Base-by-base conservation (phyloP, 345 rosid species). In the Schrenkiella parvula region DNA sequence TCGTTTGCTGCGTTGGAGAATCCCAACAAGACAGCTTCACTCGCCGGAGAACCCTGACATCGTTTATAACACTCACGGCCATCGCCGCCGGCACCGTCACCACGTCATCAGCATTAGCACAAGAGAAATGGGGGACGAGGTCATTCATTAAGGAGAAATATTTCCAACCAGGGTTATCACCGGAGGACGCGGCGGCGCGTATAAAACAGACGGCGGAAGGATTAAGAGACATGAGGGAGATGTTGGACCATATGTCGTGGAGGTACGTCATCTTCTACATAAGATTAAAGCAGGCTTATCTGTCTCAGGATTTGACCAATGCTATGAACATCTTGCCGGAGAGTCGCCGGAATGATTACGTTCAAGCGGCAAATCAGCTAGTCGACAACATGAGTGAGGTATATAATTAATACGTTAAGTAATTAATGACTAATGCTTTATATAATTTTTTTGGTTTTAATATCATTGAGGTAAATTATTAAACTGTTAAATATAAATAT, bases 161-260 rank as follows among this genome's bases (percentile, higher is more conserved):
- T 67, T 93, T 90, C 25, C 63, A 71, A 85, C 98, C 91, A 1
- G 88, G 83, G 4, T 58, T 91, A 41, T 89, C 97, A 0, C 89
- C 97, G 15, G 91, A 89, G 60, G 96, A 88, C 1, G 83, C 98
- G n/a, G 96, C 71, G 26, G 92, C 86, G 8, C 88, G 98, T 77
- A 93, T 93, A 46, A 83, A 77, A 66, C 93, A 93, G 75, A 93
- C 98, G 22, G 96, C 95, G 3, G 89, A 89, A 62, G 97, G 97
- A 44, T 72, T 93, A 26, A 92, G 86, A 65, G 81, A 85, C 53
- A 80, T 93, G 11, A 76, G 98, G 68, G 90, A 87, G 51, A 90
- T 93, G 98, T 57, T 93, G 77, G 98, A 91, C 12, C 82, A 72
- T 29, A 93, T 93, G 97, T 84, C 96, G 3, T 93, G 97, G 97